Evolutionary conservation across 768 basidiomycete species (phyloP), one percentile per base, ranked within the genome.

Genomic region (Crassisporium funariophilum): DNA sequence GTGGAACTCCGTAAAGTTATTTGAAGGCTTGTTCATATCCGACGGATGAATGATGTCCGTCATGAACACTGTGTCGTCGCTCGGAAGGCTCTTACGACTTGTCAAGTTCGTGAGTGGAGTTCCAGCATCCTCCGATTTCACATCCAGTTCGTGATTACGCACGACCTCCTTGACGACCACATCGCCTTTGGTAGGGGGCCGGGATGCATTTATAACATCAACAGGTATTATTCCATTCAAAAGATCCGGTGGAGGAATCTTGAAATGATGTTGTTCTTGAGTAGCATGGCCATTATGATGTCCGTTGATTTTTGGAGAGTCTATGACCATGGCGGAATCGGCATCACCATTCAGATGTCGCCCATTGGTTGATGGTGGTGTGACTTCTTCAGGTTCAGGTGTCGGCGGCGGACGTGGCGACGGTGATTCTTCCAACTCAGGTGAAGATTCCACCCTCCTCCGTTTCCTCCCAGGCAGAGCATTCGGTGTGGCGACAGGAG

Each of bases 1-100:
- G 12, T 55, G 59, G 20, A 58, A 55, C 4, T 57, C 56, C 5
- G 52, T 60, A 4, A 36, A 38, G 25, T 39, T 42, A 20, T 15
- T 41, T 34, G 24, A 5, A 45, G 21, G 23, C 41, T 46, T 31
- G 35, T 35, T 35, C 42, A 12, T 40, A 25, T 22, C n/a, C n/a
- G n/a, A n/a, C n/a, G 27, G 7, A 31, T 31, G 29, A 31, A 31
- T n/a, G n/a, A 40, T 35, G 27, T 75, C 71, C 10, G 59, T 51
- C 12, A 66, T 72, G 36, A 71, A 70, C 33, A 82, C 68, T 7
- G 78, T 83, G 43, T 78, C 79, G 50, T 84, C 84, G 56, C 77
- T 82, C 22, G 78, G 77, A 47, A 73, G 68, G 52, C 82, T 83
- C 56, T 77, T 78, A 48, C 71, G 70, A 53, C 77, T 78, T 39